Evolutionary conservation across 441 rosid genomes (phyloP).

Genomic region (Populus trichocarpa): DNA sequence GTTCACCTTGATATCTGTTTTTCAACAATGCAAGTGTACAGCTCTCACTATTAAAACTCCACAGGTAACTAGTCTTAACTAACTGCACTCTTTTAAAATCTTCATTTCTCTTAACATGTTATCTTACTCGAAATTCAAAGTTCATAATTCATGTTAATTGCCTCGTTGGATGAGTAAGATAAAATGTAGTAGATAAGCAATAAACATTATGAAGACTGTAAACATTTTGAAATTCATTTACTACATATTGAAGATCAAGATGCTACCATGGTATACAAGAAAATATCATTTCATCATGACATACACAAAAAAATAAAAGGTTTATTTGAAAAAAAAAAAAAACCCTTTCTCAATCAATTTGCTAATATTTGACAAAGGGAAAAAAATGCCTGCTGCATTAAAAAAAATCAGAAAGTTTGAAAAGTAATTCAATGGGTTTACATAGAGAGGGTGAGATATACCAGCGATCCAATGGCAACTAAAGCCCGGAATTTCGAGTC

Average conservation of each 20-base stretch:
- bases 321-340: neutral
- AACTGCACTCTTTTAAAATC: neutral
- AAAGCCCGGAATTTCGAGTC: constrained; percentile 82
- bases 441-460: constrained; percentile 19
- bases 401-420: neutral
- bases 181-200: neutral
- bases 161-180: neutral
- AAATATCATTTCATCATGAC: neutral
- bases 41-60: neutral
- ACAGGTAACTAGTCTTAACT: neutral
- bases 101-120: neutral
- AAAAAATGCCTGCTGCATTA: neutral
- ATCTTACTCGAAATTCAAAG: neutral
- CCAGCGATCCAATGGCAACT: constrained; percentile 94
- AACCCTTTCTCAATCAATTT: neutral
- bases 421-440: neutral
- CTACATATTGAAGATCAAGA: neutral
- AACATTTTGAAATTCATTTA: neutral
- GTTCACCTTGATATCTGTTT: neutral
- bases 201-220: neutral
- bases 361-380: neutral
- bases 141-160: neutral
- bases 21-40: neutral
- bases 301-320: neutral
- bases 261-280: neutral